These are phyloP conservation scores for Pyrenula massariospora DNA, from an alignment of 495 filamentous ascomycete genomes.

Conservation along the genomic window DNA sequence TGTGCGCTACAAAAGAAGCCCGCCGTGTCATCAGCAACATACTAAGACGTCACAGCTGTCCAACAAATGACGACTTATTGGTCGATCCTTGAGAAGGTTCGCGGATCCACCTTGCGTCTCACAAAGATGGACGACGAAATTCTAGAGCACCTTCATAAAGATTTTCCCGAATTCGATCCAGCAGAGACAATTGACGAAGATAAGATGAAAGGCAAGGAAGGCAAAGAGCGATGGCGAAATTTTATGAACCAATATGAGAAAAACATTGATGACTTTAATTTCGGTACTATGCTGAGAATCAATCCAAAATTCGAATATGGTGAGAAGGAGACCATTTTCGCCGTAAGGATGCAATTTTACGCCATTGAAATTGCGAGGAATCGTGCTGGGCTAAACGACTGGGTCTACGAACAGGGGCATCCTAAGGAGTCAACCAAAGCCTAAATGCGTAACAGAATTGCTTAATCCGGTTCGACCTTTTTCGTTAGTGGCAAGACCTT, in stretches of 20 bases:
- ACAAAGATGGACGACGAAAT: conserved; percentile 95
- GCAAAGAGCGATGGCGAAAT: conserved; percentile 91
- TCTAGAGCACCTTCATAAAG: conserved; percentile 67
- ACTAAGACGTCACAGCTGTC: conserved; percentile 55
- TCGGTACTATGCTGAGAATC: conserved; percentile 79
- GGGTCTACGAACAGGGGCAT: conserved; percentile 76
- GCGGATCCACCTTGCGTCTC: conserved; percentile 72
- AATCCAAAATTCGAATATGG: conserved; percentile 76
- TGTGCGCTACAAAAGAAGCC: conserved; percentile 20
- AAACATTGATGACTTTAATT: conserved; percentile 90
- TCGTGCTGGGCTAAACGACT: conserved; percentile 81
- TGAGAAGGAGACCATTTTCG: conserved; percentile 81
- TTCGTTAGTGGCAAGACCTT: too few species aligned
- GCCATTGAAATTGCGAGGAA: conserved; percentile 93
- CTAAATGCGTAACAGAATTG: conserved; percentile 9
- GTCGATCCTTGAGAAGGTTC: conserved; percentile 82
- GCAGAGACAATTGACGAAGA: conserved; percentile 73
- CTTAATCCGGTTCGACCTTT: too few species aligned
- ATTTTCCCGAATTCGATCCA: conserved; percentile 89
- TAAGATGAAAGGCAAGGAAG: conserved; percentile 91
- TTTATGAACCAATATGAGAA: conserved; percentile 93
- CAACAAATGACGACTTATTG: conserved; percentile 96
- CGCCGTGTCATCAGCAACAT: conserved; percentile 2
- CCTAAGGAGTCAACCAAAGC: conserved; percentile 25
- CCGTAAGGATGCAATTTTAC: conserved; percentile 91